Evolutionary conservation across 1,284 basidiomycete species (phyloP), one percentile per base, ranked within the genome.

Genomic region (Stygiomarasmius scandens): DNA sequence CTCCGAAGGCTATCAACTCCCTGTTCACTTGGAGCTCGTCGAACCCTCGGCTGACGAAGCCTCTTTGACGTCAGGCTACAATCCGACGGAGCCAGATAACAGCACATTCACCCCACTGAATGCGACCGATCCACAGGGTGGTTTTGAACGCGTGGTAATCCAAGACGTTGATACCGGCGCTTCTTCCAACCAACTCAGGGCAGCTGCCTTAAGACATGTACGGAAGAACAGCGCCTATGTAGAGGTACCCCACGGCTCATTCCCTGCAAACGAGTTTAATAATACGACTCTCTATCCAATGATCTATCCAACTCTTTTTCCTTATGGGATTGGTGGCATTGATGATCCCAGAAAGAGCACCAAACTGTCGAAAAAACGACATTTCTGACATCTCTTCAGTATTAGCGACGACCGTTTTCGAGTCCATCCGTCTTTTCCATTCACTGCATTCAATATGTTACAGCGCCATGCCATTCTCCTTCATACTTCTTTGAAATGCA

Each of bases 401-500:
- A 9, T 50, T 23, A n/a, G 8, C 5, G 49, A 50, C 19, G 3
- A 19, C 4, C 43, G 52, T 6, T 54, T 54, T 32, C 52, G 32
- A 36, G 43, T 27, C 4, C 52, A 54, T 22, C 27, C 46, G 19
- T 54, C 52, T 3, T 54, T 54, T 22, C 10, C 32, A 14, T 54
- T 54, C 22, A 46, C 27, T 27, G 52, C 52, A 5, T 54, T 54
- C 44, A 54, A 54, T 46, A 47, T 54, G n/a, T 29, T 54, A 1
- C 52, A 54, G 24, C 20, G 52, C 2, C 41, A 27, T 1, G 25
- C 24, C 3, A 27, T 54, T 16, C 43, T 54, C 2, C 20, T 45
- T 1, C 20, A 27, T 2, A 46, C 52, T 4, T n/a, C 8, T 47
- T 34, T 47, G 27, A 45, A 46, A 5, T n/a, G n/a, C 8, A 54